phyloP scores from a whole-genome alignment of 2,329 filamentous ascomycete species.

The Microdochium bolleyi region DNA sequence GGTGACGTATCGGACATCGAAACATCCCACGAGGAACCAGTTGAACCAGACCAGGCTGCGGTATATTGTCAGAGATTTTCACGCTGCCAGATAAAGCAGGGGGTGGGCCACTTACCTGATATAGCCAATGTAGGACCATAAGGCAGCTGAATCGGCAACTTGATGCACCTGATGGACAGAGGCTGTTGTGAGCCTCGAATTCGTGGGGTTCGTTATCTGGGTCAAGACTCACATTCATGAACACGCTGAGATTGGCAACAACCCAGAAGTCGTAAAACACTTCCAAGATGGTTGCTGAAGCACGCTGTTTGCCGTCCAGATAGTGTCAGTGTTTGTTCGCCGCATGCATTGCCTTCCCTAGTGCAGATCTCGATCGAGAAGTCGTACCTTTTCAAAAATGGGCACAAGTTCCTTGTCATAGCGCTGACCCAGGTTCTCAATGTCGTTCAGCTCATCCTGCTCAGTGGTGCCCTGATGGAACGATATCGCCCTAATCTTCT shows the following conservation, averaged over 20 bases:
- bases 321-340: neutral
- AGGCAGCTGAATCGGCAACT: constrained; percentile 7
- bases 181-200: no score
- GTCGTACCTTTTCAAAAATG: constrained; percentile 2
- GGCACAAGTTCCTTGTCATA: constrained; percentile 1
- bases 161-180: constrained; percentile 5
- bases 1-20: constrained; percentile 56
- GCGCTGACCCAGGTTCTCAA: neutral
- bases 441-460: constrained; percentile 1
- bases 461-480: neutral
- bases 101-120: constrained; percentile 24
- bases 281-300: constrained; percentile 22
- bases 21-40: constrained; percentile 55
- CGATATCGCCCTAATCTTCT: constrained; percentile 1
- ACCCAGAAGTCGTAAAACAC: constrained; percentile 54
- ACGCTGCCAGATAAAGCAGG: constrained; percentile 14
- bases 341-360: no score
- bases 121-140: constrained; percentile 40
- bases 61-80: constrained; percentile 18
- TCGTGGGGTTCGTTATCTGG: no score
- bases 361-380: no score
- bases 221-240: constrained; percentile 31
- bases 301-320: neutral
- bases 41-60: constrained; percentile 48
- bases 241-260: constrained; percentile 55